phyloP scores from a whole-genome alignment of 2,329 filamentous ascomycete species.

The Fusarium palustre region DNA sequence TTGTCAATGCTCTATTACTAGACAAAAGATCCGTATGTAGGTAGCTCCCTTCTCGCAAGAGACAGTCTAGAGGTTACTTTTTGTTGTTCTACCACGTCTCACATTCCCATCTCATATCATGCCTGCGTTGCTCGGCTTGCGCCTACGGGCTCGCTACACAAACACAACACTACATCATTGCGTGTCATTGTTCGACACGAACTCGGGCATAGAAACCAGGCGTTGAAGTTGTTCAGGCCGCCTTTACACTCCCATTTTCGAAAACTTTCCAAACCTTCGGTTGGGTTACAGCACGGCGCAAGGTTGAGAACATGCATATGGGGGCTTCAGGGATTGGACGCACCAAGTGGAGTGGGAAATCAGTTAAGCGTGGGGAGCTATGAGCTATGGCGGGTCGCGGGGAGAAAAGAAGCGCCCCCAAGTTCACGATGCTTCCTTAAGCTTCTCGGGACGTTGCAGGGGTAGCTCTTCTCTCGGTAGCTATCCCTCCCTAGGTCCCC shows the following conservation, averaged over 20 bases:
- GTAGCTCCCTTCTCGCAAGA: conserved; percentile 10
- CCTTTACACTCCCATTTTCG: not conserved
- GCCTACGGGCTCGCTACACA: not conserved
- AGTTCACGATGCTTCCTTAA: conserved; percentile 11
- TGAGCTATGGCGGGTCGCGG: conserved; percentile 45
- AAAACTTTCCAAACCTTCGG: conserved; percentile 4
- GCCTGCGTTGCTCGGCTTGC: not conserved
- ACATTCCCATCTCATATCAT: conserved; percentile 16
- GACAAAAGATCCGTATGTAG: conserved; percentile 26
- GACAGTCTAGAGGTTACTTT: conserved; percentile 20
- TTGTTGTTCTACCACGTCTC: conserved; percentile 31
- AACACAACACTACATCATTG: conserved; percentile 14
- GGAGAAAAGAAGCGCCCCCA: conserved; percentile 10
- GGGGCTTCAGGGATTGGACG: conserved; percentile 20
- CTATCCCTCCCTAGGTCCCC: conserved; percentile 24
- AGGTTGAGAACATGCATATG: conserved; percentile 25
- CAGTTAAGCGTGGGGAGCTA: conserved; percentile 40
- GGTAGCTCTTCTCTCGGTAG: conserved; percentile 45
- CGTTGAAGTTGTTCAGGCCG: conserved; percentile 6
- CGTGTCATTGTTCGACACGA: conserved; percentile 14
- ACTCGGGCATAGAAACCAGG: conserved; percentile 1
- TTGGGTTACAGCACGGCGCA: not conserved
- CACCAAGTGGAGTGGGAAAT: conserved; percentile 37
- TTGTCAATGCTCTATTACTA: conserved; percentile 18
- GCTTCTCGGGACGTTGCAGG: conserved; percentile 40